These are phyloP conservation scores for Arthrobotrys iridis DNA, from an alignment of 2,329 filamentous ascomycete genomes.

Conservation along the genomic window DNA sequence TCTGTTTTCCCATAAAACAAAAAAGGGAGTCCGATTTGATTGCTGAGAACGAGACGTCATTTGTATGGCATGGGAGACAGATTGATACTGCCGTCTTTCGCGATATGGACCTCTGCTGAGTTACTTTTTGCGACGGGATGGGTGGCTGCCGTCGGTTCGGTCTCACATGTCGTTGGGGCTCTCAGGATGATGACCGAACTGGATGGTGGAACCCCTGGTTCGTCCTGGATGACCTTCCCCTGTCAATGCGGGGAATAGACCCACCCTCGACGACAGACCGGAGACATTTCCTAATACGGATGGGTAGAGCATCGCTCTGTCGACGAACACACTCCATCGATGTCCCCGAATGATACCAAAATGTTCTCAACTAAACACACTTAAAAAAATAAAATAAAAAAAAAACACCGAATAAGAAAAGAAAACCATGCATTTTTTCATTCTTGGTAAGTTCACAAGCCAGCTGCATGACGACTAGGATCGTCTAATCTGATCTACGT, in stretches of 20 bases:
- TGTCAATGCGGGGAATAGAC: slow-evolving; percentile 43
- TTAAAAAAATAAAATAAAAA: slow-evolving; percentile 15
- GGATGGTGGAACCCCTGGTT: neutral
- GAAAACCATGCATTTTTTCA: neutral
- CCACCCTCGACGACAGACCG: slow-evolving; percentile 29
- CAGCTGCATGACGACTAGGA: slow-evolving; percentile 29
- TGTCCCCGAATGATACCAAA: slow-evolving; percentile 38
- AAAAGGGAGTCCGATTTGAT: neutral
- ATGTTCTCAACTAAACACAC: slow-evolving; percentile 8
- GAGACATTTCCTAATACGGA: slow-evolving; percentile 39
- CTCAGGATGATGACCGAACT: slow-evolving; percentile 32
- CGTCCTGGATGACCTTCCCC: slow-evolving; percentile 13
- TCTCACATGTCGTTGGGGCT: slow-evolving; percentile 52
- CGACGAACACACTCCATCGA: slow-evolving; percentile 26
- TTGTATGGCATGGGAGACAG: neutral
- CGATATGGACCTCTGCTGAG: slow-evolving; percentile 26
- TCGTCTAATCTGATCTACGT: slow-evolving; percentile 42
- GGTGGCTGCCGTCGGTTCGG: slow-evolving; percentile 33
- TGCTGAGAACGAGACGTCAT: slow-evolving; percentile 23
- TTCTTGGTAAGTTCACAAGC: slow-evolving; percentile 45
- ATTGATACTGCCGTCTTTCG: slow-evolving; percentile 6
- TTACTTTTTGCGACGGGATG: neutral
- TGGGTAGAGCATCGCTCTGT: slow-evolving; percentile 5
- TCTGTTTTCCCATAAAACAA: slow-evolving; percentile 30
- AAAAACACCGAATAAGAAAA: slow-evolving; percentile 10